These are phyloP conservation scores for Dendrobium nobile DNA, from an alignment of 106 monocot species.

Conservation along the genomic window DNA sequence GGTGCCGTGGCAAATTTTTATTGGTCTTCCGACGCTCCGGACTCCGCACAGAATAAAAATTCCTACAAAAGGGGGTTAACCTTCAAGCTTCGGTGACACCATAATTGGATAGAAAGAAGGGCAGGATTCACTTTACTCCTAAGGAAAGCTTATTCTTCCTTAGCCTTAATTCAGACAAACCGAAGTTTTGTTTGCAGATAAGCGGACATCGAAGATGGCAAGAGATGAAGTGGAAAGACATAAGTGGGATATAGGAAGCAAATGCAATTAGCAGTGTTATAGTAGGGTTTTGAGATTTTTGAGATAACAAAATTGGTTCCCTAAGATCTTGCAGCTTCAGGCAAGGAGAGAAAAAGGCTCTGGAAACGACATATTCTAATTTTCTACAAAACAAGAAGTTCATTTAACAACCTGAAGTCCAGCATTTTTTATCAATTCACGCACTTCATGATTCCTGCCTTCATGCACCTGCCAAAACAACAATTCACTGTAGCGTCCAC, in stretches of 20 bases:
- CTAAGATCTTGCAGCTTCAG: too few species aligned
- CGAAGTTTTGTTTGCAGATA: not conserved
- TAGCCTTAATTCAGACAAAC: not conserved
- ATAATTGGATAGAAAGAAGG: not conserved
- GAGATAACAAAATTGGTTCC: too few species aligned
- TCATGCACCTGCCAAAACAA: constrained; percentile 67
- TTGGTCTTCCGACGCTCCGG: too few species aligned
- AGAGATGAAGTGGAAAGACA: not conserved
- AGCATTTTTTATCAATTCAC: constrained; percentile 84
- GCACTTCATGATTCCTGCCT: constrained; percentile 92
- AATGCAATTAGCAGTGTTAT: too few species aligned
- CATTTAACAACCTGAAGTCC: constrained; percentile 63
- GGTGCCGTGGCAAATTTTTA: too few species aligned
- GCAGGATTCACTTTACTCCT: not conserved
- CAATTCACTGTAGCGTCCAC: not conserved
- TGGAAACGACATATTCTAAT: not conserved
- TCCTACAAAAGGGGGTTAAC: not conserved
- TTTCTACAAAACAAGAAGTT: not conserved
- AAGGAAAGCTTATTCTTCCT: not conserved
- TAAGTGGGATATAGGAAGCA: too few species aligned
- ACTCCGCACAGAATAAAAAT: too few species aligned
- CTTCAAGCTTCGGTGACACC: not conserved
- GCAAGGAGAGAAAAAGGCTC: too few species aligned
- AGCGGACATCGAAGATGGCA: not conserved
- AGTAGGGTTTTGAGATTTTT: too few species aligned